Percentiles rank a stretch among this genome's conserved stretches.
Conservation (phyloP, 108 stramenopile species). For the Skeletonema tropicum region DNA sequence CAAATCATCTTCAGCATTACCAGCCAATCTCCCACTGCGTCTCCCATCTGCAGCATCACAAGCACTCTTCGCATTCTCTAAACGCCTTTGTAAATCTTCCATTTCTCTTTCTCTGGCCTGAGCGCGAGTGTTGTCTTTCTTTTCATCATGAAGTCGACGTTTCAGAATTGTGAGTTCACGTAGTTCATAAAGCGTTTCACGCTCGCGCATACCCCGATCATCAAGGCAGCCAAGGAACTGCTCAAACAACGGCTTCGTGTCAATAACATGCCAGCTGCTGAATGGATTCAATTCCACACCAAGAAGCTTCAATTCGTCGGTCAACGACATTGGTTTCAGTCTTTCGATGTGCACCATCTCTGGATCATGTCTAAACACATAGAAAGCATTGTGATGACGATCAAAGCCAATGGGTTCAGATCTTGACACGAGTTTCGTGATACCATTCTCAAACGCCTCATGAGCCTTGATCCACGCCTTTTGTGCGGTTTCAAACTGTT, state of each 20-base stretch:
- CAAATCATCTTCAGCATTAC: constrained; percentile 66
- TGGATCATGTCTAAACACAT: constrained; percentile 76
- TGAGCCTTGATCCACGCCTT: constrained; percentile 66
- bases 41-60: constrained; percentile 60
- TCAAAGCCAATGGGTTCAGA: constrained; percentile 81
- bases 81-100: constrained; percentile 58
- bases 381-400: constrained; percentile 72
- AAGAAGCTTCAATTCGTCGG: constrained; percentile 45
- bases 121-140: constrained; percentile 56
- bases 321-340: constrained; percentile 45
- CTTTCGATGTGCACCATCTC: constrained; percentile 67
- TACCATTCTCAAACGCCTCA: constrained; percentile 75
- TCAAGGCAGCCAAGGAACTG: constrained; percentile 67
- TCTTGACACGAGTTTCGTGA: constrained; percentile 60
- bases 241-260: constrained; percentile 71
- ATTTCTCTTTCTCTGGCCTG: constrained; percentile 50
- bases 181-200: constrained; percentile 53
- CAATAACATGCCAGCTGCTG: constrained; percentile 76
- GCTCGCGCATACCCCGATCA: constrained; percentile 76
- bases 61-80: constrained; percentile 66
- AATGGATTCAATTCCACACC: constrained; percentile 45
- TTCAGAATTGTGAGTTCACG: constrained; percentile 46
- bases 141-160: constrained; percentile 68
- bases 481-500: constrained; percentile 57
- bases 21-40: constrained; percentile 73